Base-by-base conservation (phyloP, 148 eudicot species). In the Linanthus parryae region DNA sequence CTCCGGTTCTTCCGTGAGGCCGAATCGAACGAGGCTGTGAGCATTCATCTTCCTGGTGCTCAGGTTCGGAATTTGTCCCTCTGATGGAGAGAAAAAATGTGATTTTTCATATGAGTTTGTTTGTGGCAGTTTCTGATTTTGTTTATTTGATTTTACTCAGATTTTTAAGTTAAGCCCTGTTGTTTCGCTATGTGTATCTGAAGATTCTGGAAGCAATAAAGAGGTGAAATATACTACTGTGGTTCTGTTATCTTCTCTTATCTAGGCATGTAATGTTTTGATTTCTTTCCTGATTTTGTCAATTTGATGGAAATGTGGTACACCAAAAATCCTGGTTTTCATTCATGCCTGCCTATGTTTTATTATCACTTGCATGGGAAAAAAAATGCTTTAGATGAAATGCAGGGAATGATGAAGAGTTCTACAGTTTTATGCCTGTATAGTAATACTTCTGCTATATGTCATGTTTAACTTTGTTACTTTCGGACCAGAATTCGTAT, bases 131-230 rank as follows among this genome's bases (percentile, higher is more conserved):
- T n/a, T n/a, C 18, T 54, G 45, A 23, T 28, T 38, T 48, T n/a
- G 66, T 9, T 52, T 2, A 24, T n/a, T n/a, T n/a, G n/a, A n/a
- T n/a, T 52, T 16, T 59, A 48, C 55, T 21, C 79, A 87, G 96
- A 41, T 87, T 52, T 76, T 80, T 48, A 78, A 74, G 69, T 49
- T 87, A 37, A 73, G 83, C 40, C 40, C 76, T 25, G 42, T 62
- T 28, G 73, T 69, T 61, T 83, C 83, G 33, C 31, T 81, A 14
- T 87, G 85, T 63, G 65, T 83, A 18, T 78, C 67, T 14, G 85
- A 78, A 57, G 77, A 58, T 48, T 68, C 77, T 24, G 77, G 62
- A 59, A 46, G 41, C 24, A 57, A 48, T 46, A 55, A 67, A 52
- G 85, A 83, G 91, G 96, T 87, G n/a, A n/a, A n/a, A n/a, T n/a